A percentile compares a stretch with the other conserved stretches of the same genome.
phyloP scores from a whole-genome alignment of 257 asterid species.

The Solanum pimpinellifolium region DNA sequence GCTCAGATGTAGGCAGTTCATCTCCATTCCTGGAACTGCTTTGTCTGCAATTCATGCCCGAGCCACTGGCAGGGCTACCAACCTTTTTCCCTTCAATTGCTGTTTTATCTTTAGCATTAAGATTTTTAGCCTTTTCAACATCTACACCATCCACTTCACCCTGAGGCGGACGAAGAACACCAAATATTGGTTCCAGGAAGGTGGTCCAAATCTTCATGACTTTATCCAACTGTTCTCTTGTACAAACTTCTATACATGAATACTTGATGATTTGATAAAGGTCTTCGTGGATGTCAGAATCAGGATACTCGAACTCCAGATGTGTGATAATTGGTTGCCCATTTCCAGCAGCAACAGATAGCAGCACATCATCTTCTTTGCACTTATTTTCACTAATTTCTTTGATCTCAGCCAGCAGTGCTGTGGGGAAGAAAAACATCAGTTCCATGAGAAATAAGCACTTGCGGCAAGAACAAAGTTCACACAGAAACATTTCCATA shows the following conservation, averaged over 20 bases:
- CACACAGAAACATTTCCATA: not conserved
- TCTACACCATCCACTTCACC: constrained; percentile 26
- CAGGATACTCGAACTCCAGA: constrained; percentile 62
- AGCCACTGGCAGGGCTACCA: constrained; percentile 20
- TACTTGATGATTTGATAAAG: constrained; percentile 59
- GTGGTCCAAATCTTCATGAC: constrained; percentile 76
- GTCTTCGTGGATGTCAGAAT: constrained; percentile 77
- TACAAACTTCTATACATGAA: constrained; percentile 72
- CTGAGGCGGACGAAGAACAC: constrained; percentile 38
- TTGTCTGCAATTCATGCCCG: constrained; percentile 17
- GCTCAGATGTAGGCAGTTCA: constrained; percentile 17
- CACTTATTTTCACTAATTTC: constrained; percentile 45
- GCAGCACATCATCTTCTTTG: constrained; percentile 52
- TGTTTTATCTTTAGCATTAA: constrained; percentile 12
- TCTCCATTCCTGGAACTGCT: constrained; percentile 18
- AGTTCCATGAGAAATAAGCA: not conserved
- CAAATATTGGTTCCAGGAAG: constrained; percentile 67
- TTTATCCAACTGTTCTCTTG: constrained; percentile 64
- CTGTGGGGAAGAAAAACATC: constrained; percentile 31
- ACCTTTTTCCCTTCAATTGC: constrained; percentile 22
- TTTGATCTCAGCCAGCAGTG: constrained; percentile 66
- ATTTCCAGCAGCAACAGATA: constrained; percentile 50
- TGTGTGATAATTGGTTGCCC: constrained; percentile 49
- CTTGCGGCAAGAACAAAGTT: not conserved
- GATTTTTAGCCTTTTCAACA: constrained; percentile 12